Conservation (phyloP, 768 basidiomycete species). For the Sutorius australiensis region DNA sequence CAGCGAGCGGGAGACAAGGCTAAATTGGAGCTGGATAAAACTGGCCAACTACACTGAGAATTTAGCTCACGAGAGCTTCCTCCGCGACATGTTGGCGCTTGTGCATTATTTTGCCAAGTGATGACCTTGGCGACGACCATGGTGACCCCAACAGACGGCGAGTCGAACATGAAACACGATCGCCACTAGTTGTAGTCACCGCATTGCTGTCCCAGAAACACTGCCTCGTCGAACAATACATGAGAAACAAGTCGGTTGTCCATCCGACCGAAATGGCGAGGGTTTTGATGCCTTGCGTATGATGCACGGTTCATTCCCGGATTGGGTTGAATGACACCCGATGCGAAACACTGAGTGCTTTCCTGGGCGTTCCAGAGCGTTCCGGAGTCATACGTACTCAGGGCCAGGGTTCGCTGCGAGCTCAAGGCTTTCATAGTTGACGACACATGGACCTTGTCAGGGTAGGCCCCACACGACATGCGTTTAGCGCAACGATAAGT, state of each 20-base stretch:
- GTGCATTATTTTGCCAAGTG: too few relatives aligned
- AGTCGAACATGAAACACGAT: neutral
- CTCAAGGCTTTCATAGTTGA: conserved; percentile 10
- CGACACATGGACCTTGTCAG: neutral
- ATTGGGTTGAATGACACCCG: neutral
- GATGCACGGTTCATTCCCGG: conserved; percentile 7
- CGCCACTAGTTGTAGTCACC: neutral
- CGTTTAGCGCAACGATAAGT: neutral
- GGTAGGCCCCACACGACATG: neutral
- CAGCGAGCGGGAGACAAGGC: neutral
- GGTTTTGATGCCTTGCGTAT: conserved; percentile 14
- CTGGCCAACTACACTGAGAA: too few relatives aligned
- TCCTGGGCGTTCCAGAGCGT: neutral
- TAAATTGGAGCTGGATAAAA: too few relatives aligned
- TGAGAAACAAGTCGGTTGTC: neutral
- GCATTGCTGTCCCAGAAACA: neutral
- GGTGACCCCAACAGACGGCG: neutral
- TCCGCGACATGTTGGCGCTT: too few relatives aligned
- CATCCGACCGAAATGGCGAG: neutral
- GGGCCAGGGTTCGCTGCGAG: conserved; percentile 20
- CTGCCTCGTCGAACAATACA: neutral
- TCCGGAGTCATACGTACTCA: conserved; percentile 8
- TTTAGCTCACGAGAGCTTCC: too few relatives aligned
- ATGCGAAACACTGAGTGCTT: neutral
- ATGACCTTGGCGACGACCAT: neutral